Percentiles rank a stretch among this genome's conserved stretches.
phyloP scores from a whole-genome alignment of 495 filamentous ascomycete species.

The Viridothelium virens region DNA sequence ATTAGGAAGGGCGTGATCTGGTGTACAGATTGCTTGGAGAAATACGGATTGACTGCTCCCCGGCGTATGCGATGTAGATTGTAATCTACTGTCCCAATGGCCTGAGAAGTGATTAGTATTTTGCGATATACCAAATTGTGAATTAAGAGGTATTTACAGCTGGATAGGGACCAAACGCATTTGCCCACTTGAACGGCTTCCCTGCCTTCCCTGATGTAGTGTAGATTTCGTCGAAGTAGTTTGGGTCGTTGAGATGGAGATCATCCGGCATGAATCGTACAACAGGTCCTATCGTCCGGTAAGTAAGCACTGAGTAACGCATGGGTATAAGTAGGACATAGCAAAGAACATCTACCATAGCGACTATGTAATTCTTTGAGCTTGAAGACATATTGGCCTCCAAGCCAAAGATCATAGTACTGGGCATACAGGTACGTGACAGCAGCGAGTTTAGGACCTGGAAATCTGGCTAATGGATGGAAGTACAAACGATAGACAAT shows the following conservation, averaged over 20 bases:
- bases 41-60: slow-evolving; percentile 36
- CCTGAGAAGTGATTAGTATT: slow-evolving; percentile 14
- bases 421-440: slow-evolving; percentile 17
- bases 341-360: slow-evolving; percentile 12
- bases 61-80: slow-evolving; percentile 39
- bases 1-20: slow-evolving; percentile 36
- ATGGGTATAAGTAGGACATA: background rate
- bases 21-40: slow-evolving; percentile 36
- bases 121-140: slow-evolving; percentile 14
- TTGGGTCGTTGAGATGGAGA: slow-evolving; percentile 24
- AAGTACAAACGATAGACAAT: slow-evolving; percentile 8
- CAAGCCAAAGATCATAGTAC: slow-evolving; percentile 18
- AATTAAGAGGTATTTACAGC: slow-evolving; percentile 5
- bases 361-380: slow-evolving; percentile 10
- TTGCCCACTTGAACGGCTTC: slow-evolving; percentile 10
- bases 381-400: slow-evolving; percentile 11
- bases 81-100: slow-evolving; percentile 33
- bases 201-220: slow-evolving; percentile 9
- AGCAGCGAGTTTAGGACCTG: slow-evolving; percentile 19
- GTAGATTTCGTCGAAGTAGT: slow-evolving; percentile 26
- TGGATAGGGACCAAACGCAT: slow-evolving; percentile 10
- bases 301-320: slow-evolving; percentile 6
- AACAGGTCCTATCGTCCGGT: slow-evolving; percentile 21
- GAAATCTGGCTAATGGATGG: slow-evolving; percentile 17
- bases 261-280: slow-evolving; percentile 26